Evolutionary conservation across 116 monocot species (phyloP).

Genomic region (Dioscorea cayenensis): DNA sequence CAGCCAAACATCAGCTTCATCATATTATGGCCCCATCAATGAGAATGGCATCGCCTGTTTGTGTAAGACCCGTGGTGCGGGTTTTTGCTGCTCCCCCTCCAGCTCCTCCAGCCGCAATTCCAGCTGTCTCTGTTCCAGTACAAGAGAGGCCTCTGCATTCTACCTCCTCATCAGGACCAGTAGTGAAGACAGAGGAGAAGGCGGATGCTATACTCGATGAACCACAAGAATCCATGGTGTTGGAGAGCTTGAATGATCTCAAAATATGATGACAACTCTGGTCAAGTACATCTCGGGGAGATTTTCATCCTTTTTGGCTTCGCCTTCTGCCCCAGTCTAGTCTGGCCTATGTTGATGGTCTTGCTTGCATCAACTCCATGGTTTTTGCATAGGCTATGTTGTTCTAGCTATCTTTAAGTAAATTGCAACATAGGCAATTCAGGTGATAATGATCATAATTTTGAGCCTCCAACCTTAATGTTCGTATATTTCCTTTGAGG

Average conservation of each 20-base stretch:
- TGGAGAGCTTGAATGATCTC: constrained; percentile 22
- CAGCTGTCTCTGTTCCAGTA: constrained; percentile 14
- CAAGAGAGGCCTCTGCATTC: not conserved
- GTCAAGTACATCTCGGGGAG: not conserved
- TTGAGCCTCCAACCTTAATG: not conserved
- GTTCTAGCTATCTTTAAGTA: not conserved
- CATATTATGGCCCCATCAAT: constrained; percentile 23
- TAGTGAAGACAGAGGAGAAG: constrained; percentile 1
- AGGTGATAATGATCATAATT: not conserved
- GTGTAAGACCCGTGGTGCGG: constrained; percentile 58
- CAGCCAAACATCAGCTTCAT: constrained; percentile 20
- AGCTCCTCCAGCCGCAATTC: constrained; percentile 1
- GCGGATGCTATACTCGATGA: not conserved
- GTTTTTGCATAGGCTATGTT: not conserved
- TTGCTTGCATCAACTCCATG: not conserved
- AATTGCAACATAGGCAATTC: not conserved
- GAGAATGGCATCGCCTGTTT: constrained; percentile 58
- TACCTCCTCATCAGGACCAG: not conserved
- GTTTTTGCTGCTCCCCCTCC: constrained; percentile 32
- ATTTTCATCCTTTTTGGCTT: constrained; percentile 12
- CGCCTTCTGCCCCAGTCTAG: not conserved
- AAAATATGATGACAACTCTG: constrained; percentile 1
- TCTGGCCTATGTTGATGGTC: not conserved
- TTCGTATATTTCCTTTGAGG: not conserved
- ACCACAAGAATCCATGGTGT: constrained; percentile 3